Evolutionary conservation across 306 rosid genomes (phyloP), one percentile per base, ranked within the genome.

Genomic region (Fragaria nilgerrensis): DNA sequence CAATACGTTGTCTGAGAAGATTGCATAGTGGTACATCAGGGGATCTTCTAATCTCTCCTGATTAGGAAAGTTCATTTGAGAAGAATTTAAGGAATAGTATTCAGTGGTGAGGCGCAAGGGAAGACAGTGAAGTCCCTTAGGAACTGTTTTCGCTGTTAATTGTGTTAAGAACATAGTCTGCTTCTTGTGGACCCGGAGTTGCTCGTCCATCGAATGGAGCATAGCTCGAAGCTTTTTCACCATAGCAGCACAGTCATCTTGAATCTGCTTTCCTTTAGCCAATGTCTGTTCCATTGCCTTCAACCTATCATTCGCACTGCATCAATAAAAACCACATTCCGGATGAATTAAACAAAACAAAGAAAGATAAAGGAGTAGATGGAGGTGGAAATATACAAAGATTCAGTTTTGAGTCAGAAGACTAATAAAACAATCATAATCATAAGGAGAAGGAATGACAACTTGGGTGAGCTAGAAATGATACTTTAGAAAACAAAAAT

Each of bases 91-190:
- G 69, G 86, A 72, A 80, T 92, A 87, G 84, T 88, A 95, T 78
- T 95, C 97, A 2, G 96, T 92, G 72, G 99, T 92, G 65, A 95
- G 97, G 84, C 99, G 99, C 89, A 95, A 77, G 7, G 97, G 97
- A 73, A 95, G 96, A 82, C 99, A 95, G 82, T 95, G 99, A 80
- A 95, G 97, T 77, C 99, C 99, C 81, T 89, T 95, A 25, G 99
- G 97, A 68, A 95, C 79, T 9, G 99, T 92, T 92, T 95, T 95
- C 41, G 97, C 99, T 0, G 99, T 95, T 83, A 95, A 78, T 36
- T 95, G 99, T 13, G 97, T 92, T 80, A 95, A 86, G 91, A 95
- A 95, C 85, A 84, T 9, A 68, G 94, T 85, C 95, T 95, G 99
- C 83, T 95, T 95, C 84, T 86, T 95, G 91, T 92, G 96, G 61